Conservation (phyloP, 345 rosid genomes). For the Brassica carinata region DNA sequence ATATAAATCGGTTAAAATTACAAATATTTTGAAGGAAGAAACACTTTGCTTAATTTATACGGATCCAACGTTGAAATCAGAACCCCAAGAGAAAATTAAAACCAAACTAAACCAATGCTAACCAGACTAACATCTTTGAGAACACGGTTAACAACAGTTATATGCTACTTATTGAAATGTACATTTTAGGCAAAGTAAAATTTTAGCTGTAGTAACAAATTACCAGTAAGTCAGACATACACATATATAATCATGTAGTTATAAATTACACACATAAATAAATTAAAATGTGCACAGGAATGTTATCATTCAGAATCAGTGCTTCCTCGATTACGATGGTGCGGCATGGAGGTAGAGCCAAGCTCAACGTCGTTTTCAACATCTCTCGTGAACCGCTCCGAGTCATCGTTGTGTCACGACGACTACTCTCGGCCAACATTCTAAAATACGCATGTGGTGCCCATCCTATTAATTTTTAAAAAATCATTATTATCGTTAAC, state of each 20-base stretch:
- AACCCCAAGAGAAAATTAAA: conserved; percentile 30
- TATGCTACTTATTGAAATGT: background rate
- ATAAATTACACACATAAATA: background rate
- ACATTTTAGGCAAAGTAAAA: background rate
- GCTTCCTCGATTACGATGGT: conserved; percentile 31
- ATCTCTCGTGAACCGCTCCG: conserved; percentile 29
- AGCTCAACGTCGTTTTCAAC: conserved; percentile 28
- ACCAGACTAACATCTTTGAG: background rate
- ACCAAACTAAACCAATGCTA: conserved; percentile 15
- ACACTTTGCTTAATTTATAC: conserved; percentile 22
- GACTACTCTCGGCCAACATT: conserved; percentile 45
- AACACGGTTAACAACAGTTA: conserved; percentile 12
- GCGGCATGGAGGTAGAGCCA: conserved; percentile 19
- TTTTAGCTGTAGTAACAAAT: background rate
- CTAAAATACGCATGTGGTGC: conserved; percentile 60
- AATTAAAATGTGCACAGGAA: background rate
- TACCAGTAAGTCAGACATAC: conserved; percentile 28
- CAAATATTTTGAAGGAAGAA: background rate
- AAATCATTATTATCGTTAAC: background rate
- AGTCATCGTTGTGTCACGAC: conserved; percentile 25
- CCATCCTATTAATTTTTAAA: conserved; percentile 44
- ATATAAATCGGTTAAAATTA: background rate
- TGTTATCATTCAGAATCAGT: conserved; percentile 29
- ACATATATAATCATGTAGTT: conserved; percentile 33
- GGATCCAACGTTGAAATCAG: conserved; percentile 36